Evolutionary conservation across 805 yeast species (phyloP).

Genomic region (Yarrowia divulgata): DNA sequence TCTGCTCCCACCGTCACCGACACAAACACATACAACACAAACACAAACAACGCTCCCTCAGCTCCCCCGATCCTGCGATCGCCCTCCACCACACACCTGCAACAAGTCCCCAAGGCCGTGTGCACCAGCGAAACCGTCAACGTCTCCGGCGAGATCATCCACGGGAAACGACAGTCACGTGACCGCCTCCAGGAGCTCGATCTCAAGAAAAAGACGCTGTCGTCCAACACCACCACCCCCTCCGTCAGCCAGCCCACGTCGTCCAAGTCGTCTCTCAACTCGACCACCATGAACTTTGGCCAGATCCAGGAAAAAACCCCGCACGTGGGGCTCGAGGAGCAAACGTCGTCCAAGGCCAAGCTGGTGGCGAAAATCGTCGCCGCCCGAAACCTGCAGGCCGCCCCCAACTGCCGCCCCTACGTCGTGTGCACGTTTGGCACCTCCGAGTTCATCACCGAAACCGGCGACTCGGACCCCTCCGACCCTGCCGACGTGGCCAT

Average conservation of each 20-base stretch:
- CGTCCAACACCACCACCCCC: not conserved
- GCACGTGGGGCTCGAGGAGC: slow-evolving; percentile 35
- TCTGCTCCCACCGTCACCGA: slow-evolving; percentile 5
- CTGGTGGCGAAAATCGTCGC: slow-evolving; percentile 80
- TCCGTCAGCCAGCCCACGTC: slow-evolving; percentile 4
- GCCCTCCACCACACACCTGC: slow-evolving; percentile 31
- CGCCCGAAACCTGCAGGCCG: slow-evolving; percentile 71
- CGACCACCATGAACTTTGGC: slow-evolving; percentile 39
- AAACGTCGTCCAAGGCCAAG: slow-evolving; percentile 50
- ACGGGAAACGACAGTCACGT: slow-evolving; percentile 9
- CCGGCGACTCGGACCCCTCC: slow-evolving; percentile 46
- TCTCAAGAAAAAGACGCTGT: slow-evolving; percentile 12
- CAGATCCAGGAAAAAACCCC: slow-evolving; percentile 38
- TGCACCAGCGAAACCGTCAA: slow-evolving; percentile 39
- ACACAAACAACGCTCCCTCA: not conserved
- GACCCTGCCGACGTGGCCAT: slow-evolving; percentile 34
- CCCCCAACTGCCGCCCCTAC: slow-evolving; percentile 67
- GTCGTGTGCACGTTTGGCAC: slow-evolving; percentile 48
- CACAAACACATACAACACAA: not conserved
- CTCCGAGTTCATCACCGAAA: slow-evolving; percentile 81
- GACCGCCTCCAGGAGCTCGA: slow-evolving; percentile 34
- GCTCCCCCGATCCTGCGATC: slow-evolving; percentile 20
- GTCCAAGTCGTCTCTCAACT: slow-evolving; percentile 19
- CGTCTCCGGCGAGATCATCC: slow-evolving; percentile 37
- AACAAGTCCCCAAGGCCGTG: slow-evolving; percentile 31